Conservation (phyloP, 2,329 filamentous ascomycete species). For the Colletotrichum tanaceti region DNA sequence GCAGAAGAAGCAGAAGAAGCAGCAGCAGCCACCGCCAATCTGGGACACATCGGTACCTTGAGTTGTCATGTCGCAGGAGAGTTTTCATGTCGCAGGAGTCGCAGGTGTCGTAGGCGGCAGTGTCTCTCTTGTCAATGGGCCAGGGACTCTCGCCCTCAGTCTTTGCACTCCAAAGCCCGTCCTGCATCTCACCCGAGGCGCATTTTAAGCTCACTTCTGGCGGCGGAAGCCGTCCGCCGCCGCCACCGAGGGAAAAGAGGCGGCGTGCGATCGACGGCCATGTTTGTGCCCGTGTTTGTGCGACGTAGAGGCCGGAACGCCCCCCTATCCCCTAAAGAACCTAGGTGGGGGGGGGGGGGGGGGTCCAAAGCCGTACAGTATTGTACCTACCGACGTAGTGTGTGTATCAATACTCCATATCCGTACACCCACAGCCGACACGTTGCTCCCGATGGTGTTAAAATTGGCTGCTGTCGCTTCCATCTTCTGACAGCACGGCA, state of each 20-base stretch:
- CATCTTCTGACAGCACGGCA: conserved; percentile 31
- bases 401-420: no score
- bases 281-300: no score
- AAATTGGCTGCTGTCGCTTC: conserved; percentile 20
- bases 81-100: conserved; percentile 22
- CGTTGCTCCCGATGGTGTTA: no score
- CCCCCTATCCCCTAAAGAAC: no score
- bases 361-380: no score
- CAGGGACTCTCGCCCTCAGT: no score
- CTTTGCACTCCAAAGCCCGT: not conserved
- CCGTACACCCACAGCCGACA: no score
- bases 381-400: no score
- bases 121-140: not conserved
- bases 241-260: conserved; percentile 17
- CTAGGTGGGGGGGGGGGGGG: no score
- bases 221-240: conserved; percentile 8
- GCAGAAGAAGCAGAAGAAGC: not conserved
- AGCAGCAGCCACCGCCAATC: conserved; percentile 27
- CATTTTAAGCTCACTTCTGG: conserved; percentile 9
- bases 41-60: conserved; percentile 21
- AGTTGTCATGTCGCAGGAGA: no score
- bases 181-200: not conserved
- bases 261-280: not conserved
- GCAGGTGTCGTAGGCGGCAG: not conserved
- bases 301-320: no score